Evolutionary conservation across 2,329 filamentous ascomycete genomes (phyloP), one percentile per base, ranked within the genome.

Genomic region (Phialophora verrucosa): DNA sequence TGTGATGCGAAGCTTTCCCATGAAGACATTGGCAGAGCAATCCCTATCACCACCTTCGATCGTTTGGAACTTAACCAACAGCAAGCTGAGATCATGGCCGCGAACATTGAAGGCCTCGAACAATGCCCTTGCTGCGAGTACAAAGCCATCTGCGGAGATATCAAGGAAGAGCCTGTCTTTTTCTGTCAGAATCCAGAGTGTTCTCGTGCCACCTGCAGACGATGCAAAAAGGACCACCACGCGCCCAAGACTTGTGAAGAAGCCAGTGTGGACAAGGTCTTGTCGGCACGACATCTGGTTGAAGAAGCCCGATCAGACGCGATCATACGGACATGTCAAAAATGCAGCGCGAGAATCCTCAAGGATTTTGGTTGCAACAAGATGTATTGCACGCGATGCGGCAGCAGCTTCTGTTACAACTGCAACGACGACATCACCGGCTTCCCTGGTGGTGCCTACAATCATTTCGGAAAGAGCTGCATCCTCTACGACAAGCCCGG

Each of bases 221-320:
- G 89, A 1, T 96, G 92, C 77, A 84, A 85, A 35, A 79, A 83
- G 59, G 83, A 87, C 55, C 89, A 89, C 0, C 92, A 96, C 73
- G 83, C 92, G 11, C 91, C 92, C 0, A 83, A 86, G 68, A 88
- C 84, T 0, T 96, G 92, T 72, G 84, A 87, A 38, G 90, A 95
- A 74, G 84, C 83, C 44, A 84, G 84, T 49, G 81, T 77, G 23
- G 87, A 91, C 1, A 83, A 83, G 47, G 87, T 88, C 0, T 75
- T 88, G 7, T 83, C 84, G 3, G 82, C 85, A 20, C 86, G 90
- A 17, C 90, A 90, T 69, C 77, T 82, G 3, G 86, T 96, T 32
- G 92, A 96, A 76, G 92, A 96, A 75, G 92, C 91, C 23, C 94
- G 93, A 90, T 92, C 90, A 2, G 84, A 85, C 17, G 92, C 92